Base-by-base conservation (phyloP, 306 rosid species). In the Acacia acuminata region DNA sequence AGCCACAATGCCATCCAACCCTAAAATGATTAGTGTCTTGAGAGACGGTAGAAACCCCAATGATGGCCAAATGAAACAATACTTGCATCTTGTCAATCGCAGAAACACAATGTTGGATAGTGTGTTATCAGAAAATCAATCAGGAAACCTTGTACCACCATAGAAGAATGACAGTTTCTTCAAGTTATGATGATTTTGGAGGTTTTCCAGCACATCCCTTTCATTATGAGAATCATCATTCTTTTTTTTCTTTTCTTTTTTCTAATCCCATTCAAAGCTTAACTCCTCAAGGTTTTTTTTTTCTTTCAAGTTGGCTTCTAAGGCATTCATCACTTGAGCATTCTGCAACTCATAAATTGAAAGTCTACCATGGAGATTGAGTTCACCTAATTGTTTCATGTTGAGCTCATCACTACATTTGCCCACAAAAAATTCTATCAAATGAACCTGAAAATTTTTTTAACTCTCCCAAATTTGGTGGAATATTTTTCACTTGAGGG, bases 201-300 rank as follows among this genome's bases (percentile, higher is more conserved):
- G 56, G 58, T 82, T 60, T 45, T 85, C 88, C 17, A 82, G 78
- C 42, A 85, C 78, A 25, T 70, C 77, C 24, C 30, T 82, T 40
- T 60, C 72, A 8, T 56, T 51, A 5, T n/a, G 1, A 6, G 56
- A 58, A 2, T 63, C 70, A 11, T 80, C 69, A 45, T 22, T 3
- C n/a, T n/a, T n/a, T n/a, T n/a, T n/a, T n/a, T n/a, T n/a, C n/a
- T n/a, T n/a, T n/a, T n/a, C n/a, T n/a, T n/a, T n/a, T 0, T 40
- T 20, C 8, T 51, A 3, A 55, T 55, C 44, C 88, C 88, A 85
- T 32, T 32, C 8, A 3, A 85, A 72, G 42, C 12, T 27, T 10
- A 85, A 66, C 9, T 24, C 5, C 66, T 40, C 34, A 8, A 84
- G 76, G 45, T 71, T 0, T 7, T 1, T 68, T n/a, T 80, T 81